phyloP scores from a whole-genome alignment of 108 stramenopile genomes.

The Cyclotella cryptica region DNA sequence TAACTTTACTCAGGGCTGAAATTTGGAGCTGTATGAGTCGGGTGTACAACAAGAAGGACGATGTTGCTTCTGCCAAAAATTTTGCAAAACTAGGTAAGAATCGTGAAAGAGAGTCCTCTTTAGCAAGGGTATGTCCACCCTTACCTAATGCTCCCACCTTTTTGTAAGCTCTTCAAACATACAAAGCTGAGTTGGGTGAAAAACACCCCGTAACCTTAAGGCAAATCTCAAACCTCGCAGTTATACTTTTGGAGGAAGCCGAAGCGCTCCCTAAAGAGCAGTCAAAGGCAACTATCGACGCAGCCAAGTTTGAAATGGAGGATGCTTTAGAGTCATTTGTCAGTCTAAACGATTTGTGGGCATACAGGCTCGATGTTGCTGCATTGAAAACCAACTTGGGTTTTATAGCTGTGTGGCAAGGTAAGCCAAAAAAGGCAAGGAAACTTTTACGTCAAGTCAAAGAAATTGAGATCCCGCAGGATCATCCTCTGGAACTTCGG shows the following conservation, averaged over 20 bases:
- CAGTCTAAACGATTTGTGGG: constrained; percentile 44
- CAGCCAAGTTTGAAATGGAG: constrained; percentile 54
- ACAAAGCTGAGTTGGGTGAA: constrained; percentile 39
- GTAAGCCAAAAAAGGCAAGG: constrained; percentile 50
- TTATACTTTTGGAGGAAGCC: constrained; percentile 51
- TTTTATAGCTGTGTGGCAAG: constrained; percentile 52
- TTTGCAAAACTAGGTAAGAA: constrained; percentile 53
- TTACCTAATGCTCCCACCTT: background rate
- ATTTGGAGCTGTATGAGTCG: constrained; percentile 41
- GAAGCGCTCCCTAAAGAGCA: constrained; percentile 31
- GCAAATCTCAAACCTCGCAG: constrained; percentile 43
- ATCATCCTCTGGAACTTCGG: constrained; percentile 19
- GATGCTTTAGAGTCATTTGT: constrained; percentile 40
- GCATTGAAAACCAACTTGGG: constrained; percentile 50
- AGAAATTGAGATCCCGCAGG: constrained; percentile 37
- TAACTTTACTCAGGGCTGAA: constrained; percentile 28
- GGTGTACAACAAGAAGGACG: constrained; percentile 34
- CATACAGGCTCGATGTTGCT: constrained; percentile 48
- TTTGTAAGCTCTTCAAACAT: constrained; percentile 34
- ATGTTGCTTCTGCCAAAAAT: constrained; percentile 47
- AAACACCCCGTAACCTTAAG: constrained; percentile 44
- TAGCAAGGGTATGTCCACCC: no score
- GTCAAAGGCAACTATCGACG: constrained; percentile 50
- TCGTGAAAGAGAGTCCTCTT: no score
- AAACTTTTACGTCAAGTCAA: constrained; percentile 42